These are phyloP conservation scores for Trichosporon ovoides DNA, from an alignment of 1,284 basidiomycete genomes.

Conservation along the genomic window DNA sequence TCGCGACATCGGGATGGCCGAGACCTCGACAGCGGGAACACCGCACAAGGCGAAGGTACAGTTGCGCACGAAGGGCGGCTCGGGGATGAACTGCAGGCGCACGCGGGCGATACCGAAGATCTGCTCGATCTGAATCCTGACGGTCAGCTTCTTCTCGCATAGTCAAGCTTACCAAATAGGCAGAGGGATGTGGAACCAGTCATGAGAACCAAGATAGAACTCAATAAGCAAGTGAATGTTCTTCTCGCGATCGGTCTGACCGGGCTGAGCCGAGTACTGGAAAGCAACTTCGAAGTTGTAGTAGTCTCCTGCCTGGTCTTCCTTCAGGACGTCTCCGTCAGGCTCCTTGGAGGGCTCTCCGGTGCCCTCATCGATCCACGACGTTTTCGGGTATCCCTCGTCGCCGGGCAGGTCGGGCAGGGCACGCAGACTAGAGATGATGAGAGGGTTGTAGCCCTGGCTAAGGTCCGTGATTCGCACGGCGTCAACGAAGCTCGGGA, in stretches of 20 bases:
- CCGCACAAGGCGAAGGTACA: constrained; percentile 68
- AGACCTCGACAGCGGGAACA: constrained; percentile 67
- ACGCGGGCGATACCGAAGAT: constrained; percentile 66
- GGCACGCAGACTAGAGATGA: constrained; percentile 60
- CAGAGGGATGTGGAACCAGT: constrained; percentile 34
- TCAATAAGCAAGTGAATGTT: constrained; percentile 68
- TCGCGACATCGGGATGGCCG: constrained; percentile 65
- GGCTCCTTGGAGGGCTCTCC: constrained; percentile 43
- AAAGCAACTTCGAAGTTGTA: constrained; percentile 71
- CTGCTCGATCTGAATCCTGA: constrained; percentile 72
- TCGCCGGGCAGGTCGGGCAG: constrained; percentile 58
- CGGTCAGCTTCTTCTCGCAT: neutral
- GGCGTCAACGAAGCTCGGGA: constrained; percentile 66
- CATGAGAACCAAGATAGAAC: constrained; percentile 56
- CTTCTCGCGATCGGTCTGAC: constrained; percentile 52
- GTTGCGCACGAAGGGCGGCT: constrained; percentile 59
- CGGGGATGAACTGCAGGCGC: constrained; percentile 72
- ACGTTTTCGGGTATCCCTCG: constrained; percentile 53
- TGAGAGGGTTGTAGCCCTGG: constrained; percentile 62
- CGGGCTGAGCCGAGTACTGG: constrained; percentile 63
- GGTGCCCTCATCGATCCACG: constrained; percentile 54
- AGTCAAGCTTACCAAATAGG: constrained; percentile 54
- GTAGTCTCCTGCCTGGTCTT: constrained; percentile 53
- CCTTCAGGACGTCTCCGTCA: constrained; percentile 43
- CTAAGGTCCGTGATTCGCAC: constrained; percentile 71